Percentiles rank a stretch among this genome's conserved stretches.
Conservation (phyloP, 352 stramenopile species). For the Blastocystis sp. region DNA sequence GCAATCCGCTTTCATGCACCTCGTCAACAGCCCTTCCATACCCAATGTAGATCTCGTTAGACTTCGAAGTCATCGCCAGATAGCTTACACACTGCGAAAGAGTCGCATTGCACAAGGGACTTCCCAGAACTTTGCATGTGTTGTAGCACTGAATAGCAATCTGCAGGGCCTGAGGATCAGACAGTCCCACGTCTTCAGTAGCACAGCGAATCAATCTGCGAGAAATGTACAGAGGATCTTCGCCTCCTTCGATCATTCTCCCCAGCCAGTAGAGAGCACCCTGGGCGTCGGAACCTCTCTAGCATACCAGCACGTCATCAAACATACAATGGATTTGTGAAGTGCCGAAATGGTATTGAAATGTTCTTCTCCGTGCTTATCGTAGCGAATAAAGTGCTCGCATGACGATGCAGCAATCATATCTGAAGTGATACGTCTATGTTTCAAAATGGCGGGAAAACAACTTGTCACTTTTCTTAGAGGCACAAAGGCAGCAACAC, state of each 20-base stretch:
- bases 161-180: constrained; percentile 71
- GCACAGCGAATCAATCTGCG: constrained; percentile 76
- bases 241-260: constrained; percentile 76
- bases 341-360: constrained; percentile 79
- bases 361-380: constrained; percentile 77
- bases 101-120: constrained; percentile 70
- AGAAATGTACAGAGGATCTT: constrained; percentile 71
- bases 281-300: constrained; percentile 74
- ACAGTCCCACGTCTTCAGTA: constrained; percentile 76
- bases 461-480: not conserved
- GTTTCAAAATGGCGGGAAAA: constrained; percentile 60
- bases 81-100: constrained; percentile 74
- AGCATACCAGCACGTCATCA: not conserved
- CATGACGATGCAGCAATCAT: constrained; percentile 68
- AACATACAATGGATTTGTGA: constrained; percentile 72
- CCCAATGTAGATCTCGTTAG: constrained; percentile 75
- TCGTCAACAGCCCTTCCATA: constrained; percentile 75
- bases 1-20: constrained; percentile 71
- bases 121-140: constrained; percentile 4
- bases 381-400: constrained; percentile 73
- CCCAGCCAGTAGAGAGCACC: constrained; percentile 77
- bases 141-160: constrained; percentile 3
- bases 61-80: constrained; percentile 75
- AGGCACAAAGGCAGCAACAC: constrained; percentile 65
- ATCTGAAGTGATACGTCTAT: constrained; percentile 66